phyloP scores from a whole-genome alignment of 495 filamentous ascomycete genomes.

The Cercophora newfieldiana region DNA sequence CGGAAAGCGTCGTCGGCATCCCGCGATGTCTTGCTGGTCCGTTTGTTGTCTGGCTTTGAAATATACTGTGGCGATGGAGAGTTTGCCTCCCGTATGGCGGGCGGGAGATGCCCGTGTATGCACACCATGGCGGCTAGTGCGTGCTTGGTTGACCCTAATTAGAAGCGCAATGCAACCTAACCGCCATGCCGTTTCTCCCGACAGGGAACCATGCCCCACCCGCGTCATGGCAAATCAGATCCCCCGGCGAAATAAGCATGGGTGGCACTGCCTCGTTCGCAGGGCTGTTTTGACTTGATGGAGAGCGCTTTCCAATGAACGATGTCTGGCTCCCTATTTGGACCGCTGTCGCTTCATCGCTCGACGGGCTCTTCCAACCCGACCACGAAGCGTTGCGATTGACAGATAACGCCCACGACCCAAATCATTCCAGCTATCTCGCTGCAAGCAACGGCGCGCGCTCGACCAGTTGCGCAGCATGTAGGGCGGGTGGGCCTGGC shows the following conservation, averaged over 20 bases:
- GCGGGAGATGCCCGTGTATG: background rate
- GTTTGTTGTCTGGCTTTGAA: too few relatives aligned
- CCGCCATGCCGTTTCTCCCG: background rate
- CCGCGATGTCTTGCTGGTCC: too few relatives aligned
- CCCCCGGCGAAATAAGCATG: slow-evolving; percentile 7
- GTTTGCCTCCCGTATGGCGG: background rate
- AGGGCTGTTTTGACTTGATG: slow-evolving; percentile 2
- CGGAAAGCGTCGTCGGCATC: too few relatives aligned
- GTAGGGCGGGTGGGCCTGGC: slow-evolving; percentile 20
- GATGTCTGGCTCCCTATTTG: background rate
- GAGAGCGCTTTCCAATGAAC: background rate
- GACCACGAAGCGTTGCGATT: background rate
- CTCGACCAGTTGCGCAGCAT: slow-evolving; percentile 25
- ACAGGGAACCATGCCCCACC: background rate
- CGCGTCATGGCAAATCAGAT: slow-evolving; percentile 11
- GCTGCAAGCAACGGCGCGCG: slow-evolving; percentile 8
- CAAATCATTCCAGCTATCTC: background rate
- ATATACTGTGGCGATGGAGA: background rate
- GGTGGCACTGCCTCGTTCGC: slow-evolving; percentile 13
- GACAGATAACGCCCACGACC: background rate
- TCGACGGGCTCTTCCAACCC: background rate
- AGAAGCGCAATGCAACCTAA: background rate
- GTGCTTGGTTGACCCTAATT: background rate
- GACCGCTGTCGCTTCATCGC: background rate
- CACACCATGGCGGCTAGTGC: background rate